Base-by-base conservation (phyloP, 31 red algal genomes). In the Endocladia muricata region DNA sequence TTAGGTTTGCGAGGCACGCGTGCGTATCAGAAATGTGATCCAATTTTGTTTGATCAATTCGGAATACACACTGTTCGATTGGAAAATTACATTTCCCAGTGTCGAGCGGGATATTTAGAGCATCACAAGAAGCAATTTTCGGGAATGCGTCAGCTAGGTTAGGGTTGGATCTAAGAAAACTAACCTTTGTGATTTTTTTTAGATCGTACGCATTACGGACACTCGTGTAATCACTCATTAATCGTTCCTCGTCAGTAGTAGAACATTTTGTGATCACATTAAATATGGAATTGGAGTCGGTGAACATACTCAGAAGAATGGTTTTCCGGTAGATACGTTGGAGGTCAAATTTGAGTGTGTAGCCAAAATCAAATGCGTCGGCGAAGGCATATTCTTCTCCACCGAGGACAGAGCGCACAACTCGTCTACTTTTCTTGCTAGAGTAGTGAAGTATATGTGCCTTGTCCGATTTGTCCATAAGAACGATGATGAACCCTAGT, bases 401-500 rank as follows among this genome's bases (percentile, higher is more conserved):
- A 23, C 15, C 70, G 11, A 54, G 59, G 48, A 75, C 25, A 32
- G 70, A 75, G 19, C 1, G 25, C 6, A 54, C 41, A 15, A 59
- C 70, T 17, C 41, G 6, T n/a, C 26, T 59, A 32, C 25, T 61
- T 31, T 59, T 77, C 6, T 63, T 23, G 7, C 56, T 66, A 25
- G 55, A 9, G 11, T 1, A 77, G 21, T 43, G 15, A 26, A 77
- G 33, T 7, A 77, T 21, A 68, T 77, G 41, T 33, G 64, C 78
- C 4, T 32, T 55, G 11, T 88, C 64, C 22, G 42, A 71, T 0
- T 38, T 1, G 48, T 78, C 84, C 1, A 1, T 34, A 1, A 88
- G 37, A 21, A 78, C 0, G 8, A 88, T 79, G 6, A 88, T 47
- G 40, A 40, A 79, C 13, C 84, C 73, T 19, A 88, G 34, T 49